These are phyloP conservation scores for Ampelocalamus luodianensis DNA, from an alignment of 176 grass and related monocot species.

Conservation along the genomic window DNA sequence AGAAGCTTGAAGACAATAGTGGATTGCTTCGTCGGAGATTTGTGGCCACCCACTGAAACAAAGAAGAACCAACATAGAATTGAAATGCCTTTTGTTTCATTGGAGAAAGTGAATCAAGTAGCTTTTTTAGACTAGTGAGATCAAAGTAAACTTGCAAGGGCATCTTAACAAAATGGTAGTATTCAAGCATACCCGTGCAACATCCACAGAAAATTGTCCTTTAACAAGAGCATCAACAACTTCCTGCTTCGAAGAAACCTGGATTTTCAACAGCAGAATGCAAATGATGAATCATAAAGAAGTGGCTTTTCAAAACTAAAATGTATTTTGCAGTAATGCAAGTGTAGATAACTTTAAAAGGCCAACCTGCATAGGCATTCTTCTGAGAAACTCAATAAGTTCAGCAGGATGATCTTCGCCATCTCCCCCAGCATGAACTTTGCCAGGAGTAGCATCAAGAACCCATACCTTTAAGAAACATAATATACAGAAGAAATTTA, in stretches of 20 bases:
- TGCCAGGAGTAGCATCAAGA: slow-evolving; percentile 96
- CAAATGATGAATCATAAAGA: slow-evolving; percentile 22
- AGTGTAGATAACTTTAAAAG: slow-evolving; percentile 12
- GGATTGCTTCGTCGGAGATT: slow-evolving; percentile 66
- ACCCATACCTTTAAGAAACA: slow-evolving; percentile 83
- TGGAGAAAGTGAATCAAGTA: neutral
- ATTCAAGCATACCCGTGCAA: slow-evolving; percentile 70
- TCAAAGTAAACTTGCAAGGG: neutral
- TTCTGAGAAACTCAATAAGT: slow-evolving; percentile 85
- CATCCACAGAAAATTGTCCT: slow-evolving; percentile 78
- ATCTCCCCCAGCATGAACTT: slow-evolving; percentile 83
- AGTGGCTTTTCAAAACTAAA: neutral
- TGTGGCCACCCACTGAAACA: slow-evolving; percentile 81
- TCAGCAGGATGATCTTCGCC: slow-evolving; percentile 97
- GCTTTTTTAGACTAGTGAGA: neutral
- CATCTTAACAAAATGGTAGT: slow-evolving; percentile 15
- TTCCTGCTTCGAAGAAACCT: slow-evolving; percentile 85
- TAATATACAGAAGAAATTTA: slow-evolving; percentile 18
- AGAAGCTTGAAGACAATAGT: slow-evolving; percentile 54
- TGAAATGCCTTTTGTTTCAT: slow-evolving; percentile 23
- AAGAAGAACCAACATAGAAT: slow-evolving; percentile 27
- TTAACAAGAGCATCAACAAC: slow-evolving; percentile 73
- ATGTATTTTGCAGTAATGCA: neutral
- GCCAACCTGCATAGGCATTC: slow-evolving; percentile 66
- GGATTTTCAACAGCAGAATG: slow-evolving; percentile 38